Evolutionary conservation across 106 monocot genomes (phyloP).

Genomic region (Chionographis japonica): DNA sequence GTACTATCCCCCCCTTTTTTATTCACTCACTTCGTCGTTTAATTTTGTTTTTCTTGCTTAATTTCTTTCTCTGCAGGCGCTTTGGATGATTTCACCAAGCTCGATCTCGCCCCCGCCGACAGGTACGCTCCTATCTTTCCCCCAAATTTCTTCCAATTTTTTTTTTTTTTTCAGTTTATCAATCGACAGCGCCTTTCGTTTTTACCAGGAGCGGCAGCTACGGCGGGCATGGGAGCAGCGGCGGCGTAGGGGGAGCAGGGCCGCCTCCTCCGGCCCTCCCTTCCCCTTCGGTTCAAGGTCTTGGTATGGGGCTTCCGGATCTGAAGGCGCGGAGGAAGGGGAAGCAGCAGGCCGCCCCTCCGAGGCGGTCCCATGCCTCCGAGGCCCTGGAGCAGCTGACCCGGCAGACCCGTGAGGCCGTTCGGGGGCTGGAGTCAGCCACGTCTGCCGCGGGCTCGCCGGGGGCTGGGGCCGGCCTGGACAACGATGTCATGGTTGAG

Average conservation of each 20-base stretch:
- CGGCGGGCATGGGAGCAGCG: neutral
- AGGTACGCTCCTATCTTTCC: constrained; percentile 4
- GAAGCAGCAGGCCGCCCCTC: neutral
- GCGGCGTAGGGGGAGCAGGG: neutral
- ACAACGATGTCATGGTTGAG: constrained; percentile 15
- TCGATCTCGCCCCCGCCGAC: constrained; percentile 9
- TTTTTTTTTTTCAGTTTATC: neutral
- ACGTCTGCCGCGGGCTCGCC: neutral
- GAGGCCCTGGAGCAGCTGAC: constrained; percentile 34
- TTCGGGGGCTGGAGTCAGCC: constrained; percentile 17
- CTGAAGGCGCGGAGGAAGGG: constrained; percentile 9
- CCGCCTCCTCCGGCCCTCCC: neutral
- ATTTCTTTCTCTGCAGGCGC: constrained; percentile 12
- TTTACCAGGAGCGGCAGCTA: neutral
- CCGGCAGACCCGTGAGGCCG: constrained; percentile 25
- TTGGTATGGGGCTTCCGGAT: constrained; percentile 21
- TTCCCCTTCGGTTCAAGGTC: constrained; percentile 9
- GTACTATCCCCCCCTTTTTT: neutral
- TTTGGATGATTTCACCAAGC: constrained; percentile 29
- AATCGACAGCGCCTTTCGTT: neutral
- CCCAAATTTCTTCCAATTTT: no score
- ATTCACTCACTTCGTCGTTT: neutral
- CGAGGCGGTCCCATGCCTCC: constrained; percentile 11
- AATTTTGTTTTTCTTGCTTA: neutral
- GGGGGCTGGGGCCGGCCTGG: constrained; percentile 3